Percentiles rank a stretch among this genome's conserved stretches.
Conservation (phyloP, 1,284 basidiomycete species). For the Naganishia sp. region DNA sequence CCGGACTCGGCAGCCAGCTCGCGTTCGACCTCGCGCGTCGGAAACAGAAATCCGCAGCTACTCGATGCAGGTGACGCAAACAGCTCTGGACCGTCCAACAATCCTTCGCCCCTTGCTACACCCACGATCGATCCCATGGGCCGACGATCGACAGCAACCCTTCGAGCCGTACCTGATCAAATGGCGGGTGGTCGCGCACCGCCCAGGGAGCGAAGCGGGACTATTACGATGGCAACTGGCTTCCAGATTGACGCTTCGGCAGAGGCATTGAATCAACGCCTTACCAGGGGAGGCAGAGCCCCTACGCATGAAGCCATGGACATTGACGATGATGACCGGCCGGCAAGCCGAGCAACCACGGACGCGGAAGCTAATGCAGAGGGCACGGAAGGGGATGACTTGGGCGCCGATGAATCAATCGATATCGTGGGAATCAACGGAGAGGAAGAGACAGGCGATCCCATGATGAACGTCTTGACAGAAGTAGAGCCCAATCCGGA, state of each 20-base stretch:
- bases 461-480: conserved; percentile 15
- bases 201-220: conserved; percentile 26
- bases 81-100: conserved; percentile 22
- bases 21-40: neutral
- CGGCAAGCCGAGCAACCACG: conserved; percentile 32
- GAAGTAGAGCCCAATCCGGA: conserved; percentile 29
- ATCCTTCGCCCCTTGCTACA: conserved; percentile 18
- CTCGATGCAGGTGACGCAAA: conserved; percentile 18
- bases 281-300: neutral
- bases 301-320: conserved; percentile 17
- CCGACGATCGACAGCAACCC: neutral
- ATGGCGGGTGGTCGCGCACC: neutral
- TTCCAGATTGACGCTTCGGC: neutral
- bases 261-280: neutral
- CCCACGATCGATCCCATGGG: conserved; percentile 13
- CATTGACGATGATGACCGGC: conserved; percentile 26
- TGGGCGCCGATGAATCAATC: conserved; percentile 54
- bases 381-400: conserved; percentile 30
- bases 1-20: conserved; percentile 17
- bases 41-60: neutral
- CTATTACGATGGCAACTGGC: conserved; percentile 16
- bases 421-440: conserved; percentile 61
- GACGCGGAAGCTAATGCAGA: conserved; percentile 27
- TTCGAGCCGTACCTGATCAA: neutral
- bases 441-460: conserved; percentile 33